Evolutionary conservation across 2,329 filamentous ascomycete genomes (phyloP).

Genomic region (Fusarium siculi): DNA sequence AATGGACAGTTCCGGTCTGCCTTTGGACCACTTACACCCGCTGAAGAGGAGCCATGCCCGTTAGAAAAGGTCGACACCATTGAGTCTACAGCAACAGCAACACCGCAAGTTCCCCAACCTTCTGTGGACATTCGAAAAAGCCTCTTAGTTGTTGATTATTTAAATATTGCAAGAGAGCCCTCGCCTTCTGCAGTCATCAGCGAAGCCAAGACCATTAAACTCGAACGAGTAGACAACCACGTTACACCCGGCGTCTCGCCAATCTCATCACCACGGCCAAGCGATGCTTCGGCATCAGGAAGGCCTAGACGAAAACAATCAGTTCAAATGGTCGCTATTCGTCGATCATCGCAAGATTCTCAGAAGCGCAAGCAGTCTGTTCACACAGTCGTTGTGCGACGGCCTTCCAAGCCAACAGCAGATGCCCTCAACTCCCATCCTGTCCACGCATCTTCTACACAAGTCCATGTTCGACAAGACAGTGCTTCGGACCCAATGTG

Average conservation of each 20-base stretch:
- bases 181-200: slow-evolving; percentile 30
- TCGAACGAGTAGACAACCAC: slow-evolving; percentile 35
- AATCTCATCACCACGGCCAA: slow-evolving; percentile 22
- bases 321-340: slow-evolving; percentile 25
- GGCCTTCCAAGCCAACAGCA: slow-evolving; percentile 26
- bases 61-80: neutral
- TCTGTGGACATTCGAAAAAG: slow-evolving; percentile 18
- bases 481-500: slow-evolving; percentile 38
- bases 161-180: slow-evolving; percentile 16
- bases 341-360: slow-evolving; percentile 22
- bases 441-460: slow-evolving; percentile 4
- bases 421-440: slow-evolving; percentile 40
- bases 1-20: slow-evolving; percentile 18
- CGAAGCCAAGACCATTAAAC: slow-evolving; percentile 33
- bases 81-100: neutral
- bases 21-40: slow-evolving; percentile 28
- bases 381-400: slow-evolving; percentile 19
- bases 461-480: slow-evolving; percentile 39
- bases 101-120: neutral
- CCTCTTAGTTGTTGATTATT: slow-evolving; percentile 12
- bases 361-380: slow-evolving; percentile 24
- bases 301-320: slow-evolving; percentile 28
- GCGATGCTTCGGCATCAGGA: neutral
- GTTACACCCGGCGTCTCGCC: slow-evolving; percentile 27
- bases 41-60: slow-evolving; percentile 23